Percentiles rank a stretch among this genome's conserved stretches.
Evolutionary conservation across 805 yeast genomes (phyloP).

Genomic region (Pichia deserticola): DNA sequence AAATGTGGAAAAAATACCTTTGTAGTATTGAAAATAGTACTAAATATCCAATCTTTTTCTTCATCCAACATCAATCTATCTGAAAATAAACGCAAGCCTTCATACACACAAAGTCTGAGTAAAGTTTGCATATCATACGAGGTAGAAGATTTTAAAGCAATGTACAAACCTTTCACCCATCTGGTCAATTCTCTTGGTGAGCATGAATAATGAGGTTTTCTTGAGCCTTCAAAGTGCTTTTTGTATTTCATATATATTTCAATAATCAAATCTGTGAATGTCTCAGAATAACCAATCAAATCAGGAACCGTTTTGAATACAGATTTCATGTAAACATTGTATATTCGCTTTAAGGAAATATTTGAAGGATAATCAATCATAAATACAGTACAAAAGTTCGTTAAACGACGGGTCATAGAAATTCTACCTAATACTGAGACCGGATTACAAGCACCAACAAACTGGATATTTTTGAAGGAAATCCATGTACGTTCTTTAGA

Average conservation of each 20-base stretch:
- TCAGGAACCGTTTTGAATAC: conserved; percentile 55
- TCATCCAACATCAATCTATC: conserved; percentile 52
- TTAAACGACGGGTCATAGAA: conserved; percentile 48
- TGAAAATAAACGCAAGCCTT: conserved; percentile 66
- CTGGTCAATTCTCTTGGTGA: conserved; percentile 90
- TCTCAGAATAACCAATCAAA: conserved; percentile 43
- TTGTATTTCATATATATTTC: conserved; percentile 46
- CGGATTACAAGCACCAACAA: conserved; percentile 96
- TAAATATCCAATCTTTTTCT: conserved; percentile 46
- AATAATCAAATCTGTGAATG: conserved; percentile 60
- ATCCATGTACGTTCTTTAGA: conserved; percentile 59
- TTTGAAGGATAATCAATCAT: conserved; percentile 75
- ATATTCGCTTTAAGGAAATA: conserved; percentile 59
- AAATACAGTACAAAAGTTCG: conserved; percentile 57
- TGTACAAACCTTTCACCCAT: conserved; percentile 72
- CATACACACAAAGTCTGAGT: conserved; percentile 71
- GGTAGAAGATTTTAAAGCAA: conserved; percentile 16
- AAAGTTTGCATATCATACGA: conserved; percentile 36
- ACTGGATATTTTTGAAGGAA: conserved; percentile 50
- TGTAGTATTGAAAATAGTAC: conserved; percentile 30
- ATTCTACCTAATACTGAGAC: conserved; percentile 74
- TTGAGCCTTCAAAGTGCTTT: conserved; percentile 29
- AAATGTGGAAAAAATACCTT: conserved; percentile 39
- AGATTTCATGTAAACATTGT: conserved; percentile 49
- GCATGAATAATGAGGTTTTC: conserved; percentile 58